phyloP scores from a whole-genome alignment of 2,329 filamentous ascomycete genomes.

The Pestalotiopsis sp. region DNA sequence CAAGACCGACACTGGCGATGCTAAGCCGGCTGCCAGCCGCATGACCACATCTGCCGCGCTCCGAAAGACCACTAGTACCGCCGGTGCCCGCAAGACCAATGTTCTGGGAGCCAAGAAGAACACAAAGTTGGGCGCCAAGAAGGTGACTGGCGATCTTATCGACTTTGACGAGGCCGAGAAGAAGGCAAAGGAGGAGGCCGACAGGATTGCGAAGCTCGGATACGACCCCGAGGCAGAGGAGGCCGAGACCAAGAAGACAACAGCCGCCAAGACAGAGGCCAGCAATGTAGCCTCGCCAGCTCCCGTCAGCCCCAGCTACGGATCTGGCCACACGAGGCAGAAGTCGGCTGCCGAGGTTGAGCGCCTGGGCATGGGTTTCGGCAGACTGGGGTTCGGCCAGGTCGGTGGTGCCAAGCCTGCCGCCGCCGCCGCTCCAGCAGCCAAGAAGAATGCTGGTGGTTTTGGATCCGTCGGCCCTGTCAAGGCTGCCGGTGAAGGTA shows the following conservation, averaged over 20 bases:
- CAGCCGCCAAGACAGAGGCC: slow-evolving; percentile 44
- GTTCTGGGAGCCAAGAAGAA: slow-evolving; percentile 85
- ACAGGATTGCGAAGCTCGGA: slow-evolving; percentile 91
- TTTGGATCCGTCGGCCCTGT: slow-evolving; percentile 85
- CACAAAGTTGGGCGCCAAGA: slow-evolving; percentile 88
- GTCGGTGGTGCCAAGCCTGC: slow-evolving; percentile 66
- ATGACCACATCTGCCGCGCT: slow-evolving; percentile 80
- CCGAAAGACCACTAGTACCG: slow-evolving; percentile 67
- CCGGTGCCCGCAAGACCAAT: slow-evolving; percentile 77
- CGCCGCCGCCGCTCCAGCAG: slow-evolving; percentile 45
- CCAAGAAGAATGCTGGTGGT: slow-evolving; percentile 77
- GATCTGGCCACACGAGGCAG: slow-evolving; percentile 60
- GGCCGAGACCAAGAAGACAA: slow-evolving; percentile 44
- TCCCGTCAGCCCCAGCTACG: slow-evolving; percentile 73
- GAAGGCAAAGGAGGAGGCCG: slow-evolving; percentile 96
- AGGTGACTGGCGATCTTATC: slow-evolving; percentile 77
- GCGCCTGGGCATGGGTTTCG: slow-evolving; percentile 85
- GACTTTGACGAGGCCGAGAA: slow-evolving; percentile 98
- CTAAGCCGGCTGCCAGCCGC: slow-evolving; percentile 67
- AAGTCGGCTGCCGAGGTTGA: slow-evolving; percentile 81
- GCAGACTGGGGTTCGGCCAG: slow-evolving; percentile 85
- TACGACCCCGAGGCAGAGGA: slow-evolving; percentile 92
- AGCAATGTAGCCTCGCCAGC: slow-evolving; percentile 72
- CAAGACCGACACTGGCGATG: slow-evolving; percentile 58
- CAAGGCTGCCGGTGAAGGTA: slow-evolving; percentile 72